Conservation (phyloP, 2,329 filamentous ascomycete species). For the Alternaria sp. region DNA sequence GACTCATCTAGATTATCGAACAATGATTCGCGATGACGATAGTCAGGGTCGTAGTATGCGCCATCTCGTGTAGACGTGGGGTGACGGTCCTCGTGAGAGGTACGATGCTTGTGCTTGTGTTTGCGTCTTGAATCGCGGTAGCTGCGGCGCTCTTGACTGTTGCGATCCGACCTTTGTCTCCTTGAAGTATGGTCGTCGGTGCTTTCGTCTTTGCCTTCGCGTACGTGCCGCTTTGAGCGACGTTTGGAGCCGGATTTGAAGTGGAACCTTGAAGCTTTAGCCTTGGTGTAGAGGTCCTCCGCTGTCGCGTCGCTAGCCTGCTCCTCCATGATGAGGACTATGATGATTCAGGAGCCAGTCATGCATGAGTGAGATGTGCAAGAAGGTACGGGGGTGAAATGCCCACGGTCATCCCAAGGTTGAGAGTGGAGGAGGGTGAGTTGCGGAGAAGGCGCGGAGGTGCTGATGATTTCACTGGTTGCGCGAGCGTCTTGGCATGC, state of each 20-base stretch:
- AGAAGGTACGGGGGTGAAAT: conserved; percentile 1
- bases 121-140: conserved; percentile 27
- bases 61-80: conserved; percentile 39
- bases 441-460: conserved; percentile 39
- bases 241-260: conserved; percentile 48
- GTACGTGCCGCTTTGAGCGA: conserved; percentile 30
- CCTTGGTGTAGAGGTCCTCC: conserved; percentile 33
- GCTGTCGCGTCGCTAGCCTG: conserved; percentile 32
- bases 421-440: conserved; percentile 4
- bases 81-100: conserved; percentile 27
- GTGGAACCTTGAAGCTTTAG: conserved; percentile 49
- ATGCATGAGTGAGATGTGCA: conserved; percentile 26
- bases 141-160: conserved; percentile 14
- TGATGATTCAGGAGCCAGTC: conserved; percentile 16
- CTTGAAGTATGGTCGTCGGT: conserved; percentile 17
- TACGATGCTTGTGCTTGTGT: conserved; percentile 31
- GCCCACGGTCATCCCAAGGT: conserved; percentile 5
- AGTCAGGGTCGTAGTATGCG: conserved; percentile 43
- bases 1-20: conserved; percentile 42
- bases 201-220: conserved; percentile 18
- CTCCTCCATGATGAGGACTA: conserved; percentile 40
- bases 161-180: conserved; percentile 23
- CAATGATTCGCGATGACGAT: conserved; percentile 45
- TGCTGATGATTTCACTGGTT: conserved; percentile 40
- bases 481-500: conserved; percentile 33